Evolutionary conservation across 2,329 filamentous ascomycete species (phyloP).

Genomic region (Venturia asperata): DNA sequence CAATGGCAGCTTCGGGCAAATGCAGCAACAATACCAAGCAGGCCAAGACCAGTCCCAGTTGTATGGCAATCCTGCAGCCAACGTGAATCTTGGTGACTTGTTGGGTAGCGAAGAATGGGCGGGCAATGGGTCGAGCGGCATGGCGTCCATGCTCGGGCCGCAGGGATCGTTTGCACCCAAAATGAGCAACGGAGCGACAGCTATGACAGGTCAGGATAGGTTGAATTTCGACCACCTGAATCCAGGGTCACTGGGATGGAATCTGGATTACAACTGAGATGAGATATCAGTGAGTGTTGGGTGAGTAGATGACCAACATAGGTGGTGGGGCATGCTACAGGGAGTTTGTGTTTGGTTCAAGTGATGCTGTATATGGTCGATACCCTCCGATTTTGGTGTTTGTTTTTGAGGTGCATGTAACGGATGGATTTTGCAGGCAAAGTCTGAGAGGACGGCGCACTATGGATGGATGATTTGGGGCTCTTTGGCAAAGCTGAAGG

Average conservation of each 20-base stretch:
- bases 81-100: conserved; percentile 30
- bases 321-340: background rate
- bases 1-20: conserved; percentile 24
- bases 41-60: conserved; percentile 23
- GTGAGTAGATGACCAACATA: background rate
- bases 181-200: background rate
- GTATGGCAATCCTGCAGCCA: conserved; percentile 32
- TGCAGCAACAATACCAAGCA: conserved; percentile 18
- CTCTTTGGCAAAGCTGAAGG: too few species aligned
- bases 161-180: background rate
- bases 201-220: background rate
- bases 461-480: background rate
- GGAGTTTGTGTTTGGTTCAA: background rate
- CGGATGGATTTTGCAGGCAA: too few species aligned
- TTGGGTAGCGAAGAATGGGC: conserved; percentile 36
- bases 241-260: conserved; percentile 17
- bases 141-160: background rate
- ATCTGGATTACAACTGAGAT: conserved; percentile 14
- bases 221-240: conserved; percentile 16
- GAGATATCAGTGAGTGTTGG: background rate
- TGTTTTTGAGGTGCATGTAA: background rate
- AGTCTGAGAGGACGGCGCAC: too few species aligned
- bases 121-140: conserved; percentile 24
- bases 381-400: conserved; percentile 3
- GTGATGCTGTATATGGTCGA: background rate